These are phyloP conservation scores for Rhizopogon vesiculosus DNA, from an alignment of 768 basidiomycete genomes.

Conservation along the genomic window DNA sequence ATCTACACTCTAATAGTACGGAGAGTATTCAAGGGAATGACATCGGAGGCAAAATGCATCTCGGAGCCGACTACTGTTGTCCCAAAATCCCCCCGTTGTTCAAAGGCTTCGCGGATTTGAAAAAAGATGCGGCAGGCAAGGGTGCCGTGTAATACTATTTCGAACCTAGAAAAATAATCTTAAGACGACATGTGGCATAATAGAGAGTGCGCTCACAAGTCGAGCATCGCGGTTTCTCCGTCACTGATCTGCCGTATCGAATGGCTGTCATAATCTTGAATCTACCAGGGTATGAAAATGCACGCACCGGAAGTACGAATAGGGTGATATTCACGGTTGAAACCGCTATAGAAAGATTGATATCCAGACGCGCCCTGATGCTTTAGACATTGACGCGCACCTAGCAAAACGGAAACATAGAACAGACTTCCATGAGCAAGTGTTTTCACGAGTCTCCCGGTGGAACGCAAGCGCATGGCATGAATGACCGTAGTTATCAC, in stretches of 20 bases:
- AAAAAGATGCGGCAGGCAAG: neutral
- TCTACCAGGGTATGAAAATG: neutral
- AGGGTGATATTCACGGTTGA: neutral
- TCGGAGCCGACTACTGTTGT: neutral
- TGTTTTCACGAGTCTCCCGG: neutral
- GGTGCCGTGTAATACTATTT: neutral
- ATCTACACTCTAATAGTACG: neutral
- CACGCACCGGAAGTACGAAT: neutral
- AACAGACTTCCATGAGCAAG: neutral
- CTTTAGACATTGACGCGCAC: neutral
- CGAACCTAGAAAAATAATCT: neutral
- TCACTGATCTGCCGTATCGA: neutral
- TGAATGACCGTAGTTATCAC: neutral
- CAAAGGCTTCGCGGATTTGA: neutral
- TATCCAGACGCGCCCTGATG: neutral
- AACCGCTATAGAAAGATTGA: neutral
- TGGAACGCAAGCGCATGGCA: neutral
- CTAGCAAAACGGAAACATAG: neutral
- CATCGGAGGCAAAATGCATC: neutral
- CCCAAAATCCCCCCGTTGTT: neutral
- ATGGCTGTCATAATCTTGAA: neutral
- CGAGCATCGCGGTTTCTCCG: neutral
- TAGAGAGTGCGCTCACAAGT: neutral
- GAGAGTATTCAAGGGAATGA: neutral
- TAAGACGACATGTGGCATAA: neutral